Evolutionary conservation across 805 yeast genomes (phyloP).

Genomic region (Nakazawaea anatomiae): DNA sequence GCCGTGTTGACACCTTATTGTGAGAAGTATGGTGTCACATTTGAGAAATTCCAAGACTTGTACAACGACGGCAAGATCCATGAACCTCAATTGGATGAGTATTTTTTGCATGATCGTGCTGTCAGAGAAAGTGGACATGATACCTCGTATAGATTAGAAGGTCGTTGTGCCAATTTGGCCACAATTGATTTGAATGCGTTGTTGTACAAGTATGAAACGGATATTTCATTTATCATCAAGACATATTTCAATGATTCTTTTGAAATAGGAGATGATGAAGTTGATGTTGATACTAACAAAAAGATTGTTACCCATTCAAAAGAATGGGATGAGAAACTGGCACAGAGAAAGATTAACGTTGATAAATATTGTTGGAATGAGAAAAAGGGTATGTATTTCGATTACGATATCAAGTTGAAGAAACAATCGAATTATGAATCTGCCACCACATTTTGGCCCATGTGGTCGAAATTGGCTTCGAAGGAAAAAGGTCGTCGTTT

Average conservation of each 20-base stretch:
- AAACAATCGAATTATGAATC: conserved; percentile 65
- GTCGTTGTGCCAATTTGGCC: conserved; percentile 81
- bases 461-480: conserved; percentile 74
- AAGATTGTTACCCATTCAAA: conserved; percentile 24
- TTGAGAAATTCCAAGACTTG: conserved; percentile 59
- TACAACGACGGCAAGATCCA: conserved; percentile 62
- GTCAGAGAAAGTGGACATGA: conserved; percentile 97
- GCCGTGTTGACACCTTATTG: conserved; percentile 65
- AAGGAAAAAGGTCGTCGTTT: conserved; percentile 61
- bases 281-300: conserved; percentile 1
- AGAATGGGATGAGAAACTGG: conserved; percentile 61
- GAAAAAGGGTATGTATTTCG: conserved; percentile 70
- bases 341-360: conserved; percentile 45
- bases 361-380: conserved; percentile 82
- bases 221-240: conserved; percentile 64
- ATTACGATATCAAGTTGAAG: conserved; percentile 62
- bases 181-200: conserved; percentile 86
- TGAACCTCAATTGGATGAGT: conserved; percentile 84
- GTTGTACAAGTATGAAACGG: conserved; percentile 84
- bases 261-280: conserved; percentile 33
- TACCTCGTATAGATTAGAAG: conserved; percentile 85
- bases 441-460: conserved; percentile 88
- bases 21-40: conserved; percentile 47
- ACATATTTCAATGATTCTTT: conserved; percentile 48
- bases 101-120: conserved; percentile 87